Conservation (phyloP, 2,329 filamentous ascomycete genomes). For the Fusarium gaditjirri region DNA sequence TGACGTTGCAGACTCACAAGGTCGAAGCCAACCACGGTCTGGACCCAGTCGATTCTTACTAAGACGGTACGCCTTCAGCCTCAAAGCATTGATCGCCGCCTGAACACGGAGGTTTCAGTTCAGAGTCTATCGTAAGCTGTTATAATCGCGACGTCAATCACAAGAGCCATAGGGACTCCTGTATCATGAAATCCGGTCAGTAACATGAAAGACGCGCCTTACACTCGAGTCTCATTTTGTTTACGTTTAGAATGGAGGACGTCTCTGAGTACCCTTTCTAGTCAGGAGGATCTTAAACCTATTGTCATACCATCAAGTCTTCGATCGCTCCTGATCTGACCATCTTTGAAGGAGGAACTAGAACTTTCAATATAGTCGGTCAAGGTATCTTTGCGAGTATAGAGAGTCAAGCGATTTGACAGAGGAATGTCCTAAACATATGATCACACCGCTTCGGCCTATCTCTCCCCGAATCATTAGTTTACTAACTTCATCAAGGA, state of each 20-base stretch:
- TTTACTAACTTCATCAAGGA: neutral
- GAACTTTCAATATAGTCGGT: too few species aligned
- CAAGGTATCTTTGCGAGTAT: neutral
- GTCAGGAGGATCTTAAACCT: fast-evolving
- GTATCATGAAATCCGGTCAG: neutral
- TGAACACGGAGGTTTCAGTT: neutral
- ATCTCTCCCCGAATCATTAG: neutral
- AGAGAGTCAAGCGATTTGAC: neutral
- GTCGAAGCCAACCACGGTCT: neutral
- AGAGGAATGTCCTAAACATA: neutral
- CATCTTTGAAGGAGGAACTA: neutral
- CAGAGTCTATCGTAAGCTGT: neutral
- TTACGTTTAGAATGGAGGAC: fast-evolving
- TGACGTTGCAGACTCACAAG: constrained; percentile 5
- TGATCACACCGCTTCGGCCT: neutral
- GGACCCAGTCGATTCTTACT: neutral
- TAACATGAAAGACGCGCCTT: neutral
- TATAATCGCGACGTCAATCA: fast-evolving
- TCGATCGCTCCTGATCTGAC: too few species aligned
- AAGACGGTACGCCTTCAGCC: neutral
- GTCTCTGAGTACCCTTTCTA: neutral
- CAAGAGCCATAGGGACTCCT: neutral
- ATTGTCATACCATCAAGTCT: too few species aligned
- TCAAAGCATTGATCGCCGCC: neutral
- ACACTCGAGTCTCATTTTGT: fast-evolving